Evolutionary conservation across 371 early-diverging fungal genomes (phyloP), one percentile per base, ranked within the genome.

Genomic region (Mortierella polycephala): DNA sequence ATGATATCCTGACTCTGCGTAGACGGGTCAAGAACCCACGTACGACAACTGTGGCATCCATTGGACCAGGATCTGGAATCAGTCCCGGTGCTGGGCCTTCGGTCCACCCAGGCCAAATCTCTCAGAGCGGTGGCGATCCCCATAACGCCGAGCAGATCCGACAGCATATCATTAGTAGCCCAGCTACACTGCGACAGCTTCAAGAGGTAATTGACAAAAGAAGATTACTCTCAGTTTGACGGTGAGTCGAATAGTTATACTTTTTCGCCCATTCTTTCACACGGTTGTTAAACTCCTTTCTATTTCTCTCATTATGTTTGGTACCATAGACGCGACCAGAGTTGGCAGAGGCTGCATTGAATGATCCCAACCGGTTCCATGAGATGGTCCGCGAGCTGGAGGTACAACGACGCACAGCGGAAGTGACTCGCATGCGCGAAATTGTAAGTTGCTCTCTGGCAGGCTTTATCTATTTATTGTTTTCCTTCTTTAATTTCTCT

Each of bases 1-100:
- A 94, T 70, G 94, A 94, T 67, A 86, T 95, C 63, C 56, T 97
- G 42, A 84, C 94, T 3, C 84, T 94, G 58, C 85, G 66, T 13
- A 50, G 82, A n/a, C 74, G 67, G 20, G 21, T 56, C 62, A 69
- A 71, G 54, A 66, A 75, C 37, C 82, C 55, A 18, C 75, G 72
- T 10, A 66, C 58, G 30, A 47, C 68, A 18, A 64, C 63, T 40
- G 53, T 67, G 18, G 60, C 73, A 20, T 12, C 66, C 40, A 57
- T 69, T 41, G 70, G 67, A 7, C 54, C 66, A 39, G 21, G 63
- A 39, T n/a, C 44, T 30, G 46, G 21, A 51, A 50, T 21, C 50
- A 60, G 54, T 54, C 10, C 42, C n/a, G 47, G 60, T 13, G 47
- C 45, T 45, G 60, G 52, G 8, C 70, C 39, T 11, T 51, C 60